These are phyloP conservation scores for Yarrowia galli DNA, from an alignment of 1,139 yeast species.

Conservation along the genomic window DNA sequence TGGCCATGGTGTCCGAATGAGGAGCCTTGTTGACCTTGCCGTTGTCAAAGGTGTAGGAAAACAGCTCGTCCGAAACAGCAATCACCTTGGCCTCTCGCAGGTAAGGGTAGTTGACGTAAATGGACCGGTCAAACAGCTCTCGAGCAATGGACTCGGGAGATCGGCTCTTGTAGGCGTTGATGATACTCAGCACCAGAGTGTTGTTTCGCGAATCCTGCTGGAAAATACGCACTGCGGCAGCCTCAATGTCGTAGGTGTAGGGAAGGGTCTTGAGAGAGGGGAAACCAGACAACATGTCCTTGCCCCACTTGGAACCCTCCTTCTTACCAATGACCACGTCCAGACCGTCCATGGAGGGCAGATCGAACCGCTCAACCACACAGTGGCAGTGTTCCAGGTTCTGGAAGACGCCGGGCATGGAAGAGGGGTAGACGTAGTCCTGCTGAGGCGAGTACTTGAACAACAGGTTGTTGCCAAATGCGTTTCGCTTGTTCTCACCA, in stretches of 20 bases:
- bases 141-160: conserved; percentile 61
- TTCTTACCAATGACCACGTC: conserved; percentile 64
- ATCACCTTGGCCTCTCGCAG: conserved; percentile 79
- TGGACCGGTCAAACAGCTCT: conserved; percentile 63
- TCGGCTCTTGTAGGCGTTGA: conserved; percentile 62
- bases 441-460: conserved; percentile 82
- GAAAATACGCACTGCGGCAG: conserved; percentile 76
- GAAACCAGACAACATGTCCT: conserved; percentile 82
- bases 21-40: conserved; percentile 44
- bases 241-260: conserved; percentile 60
- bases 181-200: conserved; percentile 72
- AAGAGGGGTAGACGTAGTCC: conserved; percentile 72
- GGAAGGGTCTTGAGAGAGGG: conserved; percentile 81
- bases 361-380: conserved; percentile 61
- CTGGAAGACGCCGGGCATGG: conserved; percentile 77
- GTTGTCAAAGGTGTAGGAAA: conserved; percentile 57
- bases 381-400: conserved; percentile 84
- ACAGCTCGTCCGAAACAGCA: conserved; percentile 64
- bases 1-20: conserved; percentile 46
- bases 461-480: conserved; percentile 70
- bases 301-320: conserved; percentile 74
- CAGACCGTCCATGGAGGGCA: conserved; percentile 58
- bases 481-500: conserved; percentile 75
- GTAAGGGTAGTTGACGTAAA: conserved; percentile 89
- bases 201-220: conserved; percentile 86